Conservation (phyloP, 805 yeast species). For the Blastobotrys mokoenaii region DNA sequence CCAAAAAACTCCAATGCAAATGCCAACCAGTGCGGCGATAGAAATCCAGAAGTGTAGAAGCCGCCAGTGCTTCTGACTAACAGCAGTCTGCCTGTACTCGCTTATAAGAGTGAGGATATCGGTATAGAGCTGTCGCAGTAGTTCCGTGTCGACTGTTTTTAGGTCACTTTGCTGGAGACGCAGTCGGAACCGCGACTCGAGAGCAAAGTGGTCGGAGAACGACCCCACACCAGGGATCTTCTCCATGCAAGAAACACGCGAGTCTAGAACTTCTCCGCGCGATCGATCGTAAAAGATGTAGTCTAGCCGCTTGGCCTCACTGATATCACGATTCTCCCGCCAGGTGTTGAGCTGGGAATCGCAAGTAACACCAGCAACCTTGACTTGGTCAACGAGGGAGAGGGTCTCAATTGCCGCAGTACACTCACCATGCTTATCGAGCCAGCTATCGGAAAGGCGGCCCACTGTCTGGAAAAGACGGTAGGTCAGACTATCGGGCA, state of each 20-base stretch:
- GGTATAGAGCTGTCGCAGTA: conserved; percentile 29
- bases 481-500: conserved; percentile 80
- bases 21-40: conserved; percentile 41
- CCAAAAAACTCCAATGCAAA: conserved; percentile 50
- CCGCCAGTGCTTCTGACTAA: conserved; percentile 59
- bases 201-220: conserved; percentile 88
- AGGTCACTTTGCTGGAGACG: not conserved
- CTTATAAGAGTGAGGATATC: conserved; percentile 42
- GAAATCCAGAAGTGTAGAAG: conserved; percentile 54
- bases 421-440: conserved; percentile 45
- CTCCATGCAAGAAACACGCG: conserved; percentile 70
- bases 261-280: conserved; percentile 45
- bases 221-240: conserved; percentile 59
- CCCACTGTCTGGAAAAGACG: conserved; percentile 63
- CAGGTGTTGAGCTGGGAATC: conserved; percentile 84
- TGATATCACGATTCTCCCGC: conserved; percentile 45
- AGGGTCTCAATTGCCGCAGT: conserved; percentile 35
- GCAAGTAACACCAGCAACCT: conserved; percentile 77
- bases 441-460: conserved; percentile 77
- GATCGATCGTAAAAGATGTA: conserved; percentile 70
- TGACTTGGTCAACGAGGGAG: conserved; percentile 55
- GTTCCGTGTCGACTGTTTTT: not conserved
- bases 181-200: conserved; percentile 16
- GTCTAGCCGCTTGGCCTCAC: conserved; percentile 82
- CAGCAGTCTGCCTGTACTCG: conserved; percentile 44